These are phyloP conservation scores for Aspergillus thermomutatus DNA, from an alignment of 2,329 filamentous ascomycete species.

Conservation along the genomic window DNA sequence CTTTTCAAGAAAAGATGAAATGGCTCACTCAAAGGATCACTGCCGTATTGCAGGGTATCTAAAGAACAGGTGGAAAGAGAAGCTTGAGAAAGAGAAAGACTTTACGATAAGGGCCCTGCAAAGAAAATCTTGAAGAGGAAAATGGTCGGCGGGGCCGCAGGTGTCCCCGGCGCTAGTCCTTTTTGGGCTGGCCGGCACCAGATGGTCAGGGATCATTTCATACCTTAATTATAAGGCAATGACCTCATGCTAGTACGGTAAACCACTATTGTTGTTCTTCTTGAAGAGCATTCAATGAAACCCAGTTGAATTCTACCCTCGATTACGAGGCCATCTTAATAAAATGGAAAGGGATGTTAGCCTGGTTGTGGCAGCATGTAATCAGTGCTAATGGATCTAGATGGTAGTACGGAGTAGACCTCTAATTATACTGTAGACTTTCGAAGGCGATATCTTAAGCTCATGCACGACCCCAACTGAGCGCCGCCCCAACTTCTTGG, in stretches of 20 bases:
- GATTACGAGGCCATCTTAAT: not conserved
- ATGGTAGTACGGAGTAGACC: not conserved
- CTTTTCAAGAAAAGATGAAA: slow-evolving; percentile 22
- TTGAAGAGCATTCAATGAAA: not conserved
- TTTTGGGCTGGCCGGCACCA: not conserved
- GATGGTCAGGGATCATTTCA: not conserved
- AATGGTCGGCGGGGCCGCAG: not conserved
- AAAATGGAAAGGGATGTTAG: not conserved
- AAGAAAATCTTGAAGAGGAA: slow-evolving; percentile 8
- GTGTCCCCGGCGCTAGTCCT: not conserved
- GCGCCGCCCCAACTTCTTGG: not conserved
- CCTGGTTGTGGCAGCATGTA: not conserved
- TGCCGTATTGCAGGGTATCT: slow-evolving; percentile 21
- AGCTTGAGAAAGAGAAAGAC: slow-evolving; percentile 3
- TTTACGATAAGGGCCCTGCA: slow-evolving; percentile 5
- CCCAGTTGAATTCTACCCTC: not conserved
- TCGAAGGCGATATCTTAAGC: not conserved
- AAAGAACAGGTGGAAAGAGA: not conserved
- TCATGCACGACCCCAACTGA: not conserved
- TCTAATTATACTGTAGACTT: not conserved
- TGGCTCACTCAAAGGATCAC: slow-evolving; percentile 40
- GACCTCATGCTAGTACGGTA: not conserved
- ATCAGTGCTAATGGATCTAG: not conserved
- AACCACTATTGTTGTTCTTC: not conserved
- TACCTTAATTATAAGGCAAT: not conserved